These are phyloP conservation scores for Apiospora rasikravindrae DNA, from an alignment of 2,329 filamentous ascomycete genomes.

Conservation along the genomic window DNA sequence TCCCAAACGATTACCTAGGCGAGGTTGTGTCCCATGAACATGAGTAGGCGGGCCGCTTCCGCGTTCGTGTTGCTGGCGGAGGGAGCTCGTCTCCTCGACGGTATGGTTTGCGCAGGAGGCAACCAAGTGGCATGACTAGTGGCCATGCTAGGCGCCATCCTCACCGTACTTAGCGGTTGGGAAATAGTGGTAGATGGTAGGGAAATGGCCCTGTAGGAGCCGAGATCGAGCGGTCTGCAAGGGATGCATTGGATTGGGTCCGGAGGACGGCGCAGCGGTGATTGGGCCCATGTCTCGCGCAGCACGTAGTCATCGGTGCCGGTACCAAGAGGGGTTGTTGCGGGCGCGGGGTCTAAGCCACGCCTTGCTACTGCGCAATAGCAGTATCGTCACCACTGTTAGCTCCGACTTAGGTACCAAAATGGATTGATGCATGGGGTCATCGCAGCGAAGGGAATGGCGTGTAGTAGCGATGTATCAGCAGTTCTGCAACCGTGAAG, in stretches of 20 bases:
- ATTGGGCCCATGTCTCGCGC: neutral
- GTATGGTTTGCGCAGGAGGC: neutral
- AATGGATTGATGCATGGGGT: neutral
- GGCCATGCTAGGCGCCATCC: neutral
- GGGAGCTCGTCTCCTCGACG: neutral
- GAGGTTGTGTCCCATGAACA: neutral
- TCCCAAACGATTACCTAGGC: neutral
- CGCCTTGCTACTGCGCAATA: slow-evolving; percentile 7
- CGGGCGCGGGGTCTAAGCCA: slow-evolving; percentile 15
- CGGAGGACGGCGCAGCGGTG: neutral
- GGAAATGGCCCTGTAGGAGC: neutral
- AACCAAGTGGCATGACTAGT: slow-evolving; percentile 1
- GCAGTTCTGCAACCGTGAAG: neutral
- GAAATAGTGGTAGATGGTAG: neutral
- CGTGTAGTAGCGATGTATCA: neutral
- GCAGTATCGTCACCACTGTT: neutral
- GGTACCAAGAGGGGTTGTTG: neutral
- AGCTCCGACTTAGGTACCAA: neutral
- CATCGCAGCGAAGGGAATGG: neutral
- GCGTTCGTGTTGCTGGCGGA: neutral
- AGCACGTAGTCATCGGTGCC: neutral
- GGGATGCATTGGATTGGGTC: neutral
- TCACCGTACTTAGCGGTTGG: slow-evolving; percentile 7
- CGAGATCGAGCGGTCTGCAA: neutral
- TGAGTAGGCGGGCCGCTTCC: slow-evolving; percentile 12